phyloP scores from a whole-genome alignment of 2,329 filamentous ascomycete genomes.

The Magnaporthiopsis poae region DNA sequence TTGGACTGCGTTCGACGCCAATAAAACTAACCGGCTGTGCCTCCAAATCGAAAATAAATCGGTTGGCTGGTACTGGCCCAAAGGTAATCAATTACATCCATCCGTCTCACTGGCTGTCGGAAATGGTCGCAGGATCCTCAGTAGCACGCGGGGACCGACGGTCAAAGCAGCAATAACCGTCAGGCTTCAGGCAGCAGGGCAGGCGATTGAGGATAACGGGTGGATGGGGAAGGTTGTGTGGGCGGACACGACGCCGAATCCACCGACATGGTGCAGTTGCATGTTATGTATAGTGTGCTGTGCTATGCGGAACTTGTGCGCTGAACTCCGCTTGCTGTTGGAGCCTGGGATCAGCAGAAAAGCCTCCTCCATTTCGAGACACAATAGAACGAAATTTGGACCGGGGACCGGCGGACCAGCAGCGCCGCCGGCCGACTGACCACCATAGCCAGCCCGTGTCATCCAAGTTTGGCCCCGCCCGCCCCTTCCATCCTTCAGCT shows the following conservation, averaged over 20 bases:
- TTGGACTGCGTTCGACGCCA: neutral
- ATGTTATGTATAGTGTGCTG: neutral
- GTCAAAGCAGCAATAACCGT: neutral
- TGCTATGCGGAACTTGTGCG: neutral
- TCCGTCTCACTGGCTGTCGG: neutral
- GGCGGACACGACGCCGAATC: neutral
- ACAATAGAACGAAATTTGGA: neutral
- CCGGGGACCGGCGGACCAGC: neutral
- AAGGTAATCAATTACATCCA: neutral
- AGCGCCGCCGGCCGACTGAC: neutral
- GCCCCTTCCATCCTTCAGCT: neutral
- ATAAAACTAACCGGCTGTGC: neutral
- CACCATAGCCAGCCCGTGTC: neutral
- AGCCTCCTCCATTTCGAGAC: neutral
- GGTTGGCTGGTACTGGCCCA: neutral
- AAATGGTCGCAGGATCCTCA: neutral
- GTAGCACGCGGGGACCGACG: neutral
- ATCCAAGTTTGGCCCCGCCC: neutral
- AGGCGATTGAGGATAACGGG: neutral
- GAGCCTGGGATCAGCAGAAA: neutral
- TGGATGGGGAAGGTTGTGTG: neutral
- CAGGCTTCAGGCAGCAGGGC: neutral
- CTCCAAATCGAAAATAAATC: neutral
- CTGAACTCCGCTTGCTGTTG: neutral
- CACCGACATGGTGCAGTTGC: neutral